Evolutionary conservation across 2,329 filamentous ascomycete genomes (phyloP).

Genomic region (Alternaria brassicae): DNA sequence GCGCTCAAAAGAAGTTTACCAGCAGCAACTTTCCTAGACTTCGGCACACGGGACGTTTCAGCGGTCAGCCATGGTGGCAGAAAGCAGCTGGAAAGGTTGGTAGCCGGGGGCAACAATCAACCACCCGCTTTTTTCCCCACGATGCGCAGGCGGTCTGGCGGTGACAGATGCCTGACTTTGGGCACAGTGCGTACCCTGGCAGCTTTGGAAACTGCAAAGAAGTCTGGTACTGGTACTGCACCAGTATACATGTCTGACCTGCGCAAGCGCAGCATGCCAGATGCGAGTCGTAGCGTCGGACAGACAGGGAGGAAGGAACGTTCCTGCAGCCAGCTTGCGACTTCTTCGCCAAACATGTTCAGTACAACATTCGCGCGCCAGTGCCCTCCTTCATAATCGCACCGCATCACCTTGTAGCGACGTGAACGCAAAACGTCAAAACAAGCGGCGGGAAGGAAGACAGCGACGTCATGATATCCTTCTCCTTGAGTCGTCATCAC

Average conservation of each 20-base stretch:
- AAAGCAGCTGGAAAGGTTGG: neutral
- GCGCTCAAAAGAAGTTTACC: neutral
- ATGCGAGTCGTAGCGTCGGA: neutral
- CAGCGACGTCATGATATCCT: constrained; percentile 13
- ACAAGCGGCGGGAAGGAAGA: neutral
- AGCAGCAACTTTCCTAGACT: neutral
- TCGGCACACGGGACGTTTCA: constrained; percentile 1
- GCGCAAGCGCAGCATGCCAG: constrained; percentile 1
- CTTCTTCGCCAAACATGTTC: neutral
- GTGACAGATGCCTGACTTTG: neutral
- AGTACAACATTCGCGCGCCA: neutral
- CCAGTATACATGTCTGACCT: neutral
- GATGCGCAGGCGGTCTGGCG: constrained; percentile 1
- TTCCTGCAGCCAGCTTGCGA: neutral
- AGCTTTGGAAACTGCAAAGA: constrained; percentile 2
- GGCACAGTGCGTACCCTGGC: neutral
- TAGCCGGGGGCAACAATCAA: constrained; percentile 4
- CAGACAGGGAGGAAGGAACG: neutral
- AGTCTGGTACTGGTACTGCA: neutral
- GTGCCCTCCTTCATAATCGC: neutral
- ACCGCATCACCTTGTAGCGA: neutral
- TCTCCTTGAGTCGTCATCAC: constrained; percentile 7
- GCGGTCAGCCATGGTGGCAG: constrained; percentile 4
- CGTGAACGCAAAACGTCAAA: neutral
- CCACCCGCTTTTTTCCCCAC: constrained; percentile 5